Base-by-base conservation (phyloP, 768 basidiomycete species). In the Mrakia gelida region DNA sequence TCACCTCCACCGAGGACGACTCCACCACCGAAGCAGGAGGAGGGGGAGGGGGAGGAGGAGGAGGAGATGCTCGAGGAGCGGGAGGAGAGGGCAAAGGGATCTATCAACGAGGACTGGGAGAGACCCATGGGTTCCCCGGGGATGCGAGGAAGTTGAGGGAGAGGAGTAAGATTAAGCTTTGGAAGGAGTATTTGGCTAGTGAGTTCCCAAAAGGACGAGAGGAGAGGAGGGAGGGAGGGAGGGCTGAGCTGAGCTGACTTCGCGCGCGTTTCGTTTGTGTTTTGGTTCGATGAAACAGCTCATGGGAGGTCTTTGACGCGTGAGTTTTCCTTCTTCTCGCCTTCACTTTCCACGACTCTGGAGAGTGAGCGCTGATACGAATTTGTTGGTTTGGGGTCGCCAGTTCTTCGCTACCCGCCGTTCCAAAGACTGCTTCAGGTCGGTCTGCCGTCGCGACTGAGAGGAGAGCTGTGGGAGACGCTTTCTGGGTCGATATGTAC, bases 391-490 rank as follows among this genome's bases (percentile, higher is more conserved):
- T n/a, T n/a, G n/a, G n/a, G n/a, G n/a, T n/a, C n/a, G n/a, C n/a
- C 79, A 82, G 82, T 98, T 38, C 87, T 98, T 28, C 92, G 96
- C 45, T 99, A 98, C 84, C 96, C 97, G 0, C 92, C 95, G 84
- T 95, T 94, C 82, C 97, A 95, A 61, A 91, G 97, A n/a, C 89
- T 99, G 38, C 91, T 98, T 1, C 96, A 97, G 85, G 96, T 98
- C 74, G 97, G 97, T 68, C 87, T 99, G 5, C 97, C 97, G 2
- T 97, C 95, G 81, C 88, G 94, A 26, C 87, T 99, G 13, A 89
- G 97, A 32, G 97, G 97, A 21, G 97, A 98, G 84, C 91, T 98
- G 86, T 99, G 97, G 97, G 97, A 99, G 85, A 92, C 93, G 0
- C 88, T 98, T 18, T 96, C 95, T 6, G 97, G 97, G 0, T 96